A percentile compares a stretch with the other conserved stretches of the same genome.
phyloP scores from a whole-genome alignment of 306 rosid species.

The Cicer yamashitae region DNA sequence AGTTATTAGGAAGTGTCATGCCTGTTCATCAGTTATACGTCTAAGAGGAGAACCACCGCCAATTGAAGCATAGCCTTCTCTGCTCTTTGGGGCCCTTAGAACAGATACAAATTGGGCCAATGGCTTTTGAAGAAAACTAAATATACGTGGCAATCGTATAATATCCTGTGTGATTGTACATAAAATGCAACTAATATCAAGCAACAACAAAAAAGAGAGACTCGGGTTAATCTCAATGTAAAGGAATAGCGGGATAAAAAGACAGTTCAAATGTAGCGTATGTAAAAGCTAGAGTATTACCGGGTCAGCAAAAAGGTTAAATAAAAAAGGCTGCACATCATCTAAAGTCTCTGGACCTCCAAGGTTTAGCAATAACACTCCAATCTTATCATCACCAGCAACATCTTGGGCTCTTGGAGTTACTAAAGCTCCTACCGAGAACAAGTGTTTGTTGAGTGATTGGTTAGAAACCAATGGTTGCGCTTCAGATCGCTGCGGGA shows the following conservation, averaged over 20 bases:
- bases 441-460: constrained; percentile 55
- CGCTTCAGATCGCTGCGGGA: constrained; percentile 55
- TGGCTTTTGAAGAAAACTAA: constrained; percentile 92
- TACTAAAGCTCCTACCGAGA: constrained; percentile 67
- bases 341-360: constrained; percentile 99
- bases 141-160: constrained; percentile 84
- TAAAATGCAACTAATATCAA: constrained; percentile 25
- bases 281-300: constrained; percentile 55
- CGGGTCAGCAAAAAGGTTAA: constrained; percentile 96
- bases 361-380: constrained; percentile 88
- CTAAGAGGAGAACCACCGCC: constrained; percentile 99
- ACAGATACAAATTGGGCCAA: constrained; percentile 88
- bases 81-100: constrained; percentile 92
- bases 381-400: constrained; percentile 74
- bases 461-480: constrained; percentile 59
- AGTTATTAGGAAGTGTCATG: constrained; percentile 43
- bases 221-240: background rate
- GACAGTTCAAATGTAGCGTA: constrained; percentile 4
- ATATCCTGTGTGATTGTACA: constrained; percentile 67
- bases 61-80: constrained; percentile 96
- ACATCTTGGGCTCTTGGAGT: constrained; percentile 55
- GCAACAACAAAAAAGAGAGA: background rate
- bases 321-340: constrained; percentile 95
- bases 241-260: background rate
- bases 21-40: constrained; percentile 90